phyloP scores from a whole-genome alignment of 2,329 filamentous ascomycete genomes.

The Chrysoporthe puriensis region DNA sequence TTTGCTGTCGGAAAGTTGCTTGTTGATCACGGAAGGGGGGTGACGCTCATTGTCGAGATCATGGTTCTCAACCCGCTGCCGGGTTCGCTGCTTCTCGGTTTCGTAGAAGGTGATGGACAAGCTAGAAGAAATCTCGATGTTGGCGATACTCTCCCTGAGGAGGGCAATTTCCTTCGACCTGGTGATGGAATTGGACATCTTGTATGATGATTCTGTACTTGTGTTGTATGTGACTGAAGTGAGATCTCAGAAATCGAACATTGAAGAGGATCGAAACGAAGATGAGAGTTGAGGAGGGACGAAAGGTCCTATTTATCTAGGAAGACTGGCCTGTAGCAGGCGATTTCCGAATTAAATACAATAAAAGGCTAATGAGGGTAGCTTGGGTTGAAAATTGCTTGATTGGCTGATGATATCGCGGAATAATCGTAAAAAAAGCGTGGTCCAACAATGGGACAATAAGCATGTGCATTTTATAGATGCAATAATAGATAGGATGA shows the following conservation, averaged over 20 bases:
- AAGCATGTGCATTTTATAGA: background rate
- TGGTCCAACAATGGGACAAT: background rate
- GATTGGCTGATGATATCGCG: background rate
- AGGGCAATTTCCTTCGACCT: background rate
- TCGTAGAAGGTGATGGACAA: background rate
- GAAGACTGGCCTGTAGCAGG: background rate
- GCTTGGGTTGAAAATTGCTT: background rate
- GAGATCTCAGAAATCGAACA: background rate
- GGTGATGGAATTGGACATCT: background rate
- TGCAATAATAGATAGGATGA: background rate
- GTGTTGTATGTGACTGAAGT: background rate
- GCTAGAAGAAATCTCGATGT: background rate
- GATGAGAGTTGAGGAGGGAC: background rate
- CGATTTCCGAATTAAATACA: background rate
- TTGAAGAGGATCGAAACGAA: background rate
- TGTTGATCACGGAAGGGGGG: too few species aligned
- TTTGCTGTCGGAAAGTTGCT: too few species aligned
- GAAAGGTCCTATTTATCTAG: background rate
- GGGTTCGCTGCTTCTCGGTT: too few species aligned
- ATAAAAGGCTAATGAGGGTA: background rate
- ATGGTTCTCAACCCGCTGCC: too few species aligned
- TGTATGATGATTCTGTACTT: background rate
- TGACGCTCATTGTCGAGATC: too few species aligned
- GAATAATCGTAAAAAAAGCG: background rate
- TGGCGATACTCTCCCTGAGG: background rate